Percentiles rank a stretch among this genome's conserved stretches.
Conservation (phyloP, 768 basidiomycete species). For the Hygrophoropsis aurantiaca region DNA sequence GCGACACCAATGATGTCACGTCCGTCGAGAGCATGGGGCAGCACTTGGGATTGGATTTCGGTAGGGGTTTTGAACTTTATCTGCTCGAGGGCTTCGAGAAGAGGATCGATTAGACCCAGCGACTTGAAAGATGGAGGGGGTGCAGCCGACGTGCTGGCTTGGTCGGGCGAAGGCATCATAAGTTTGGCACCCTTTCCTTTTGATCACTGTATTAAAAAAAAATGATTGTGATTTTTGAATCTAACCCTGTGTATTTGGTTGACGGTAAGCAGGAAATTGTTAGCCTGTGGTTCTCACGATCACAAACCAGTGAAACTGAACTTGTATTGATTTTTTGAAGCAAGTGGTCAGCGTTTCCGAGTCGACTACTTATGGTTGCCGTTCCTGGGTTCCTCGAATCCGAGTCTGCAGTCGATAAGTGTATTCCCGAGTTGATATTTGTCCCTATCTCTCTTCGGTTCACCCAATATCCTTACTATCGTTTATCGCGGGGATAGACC, state of each 20-base stretch:
- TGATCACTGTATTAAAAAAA: too few relatives aligned
- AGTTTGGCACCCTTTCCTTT: too few relatives aligned
- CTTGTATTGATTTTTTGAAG: not conserved
- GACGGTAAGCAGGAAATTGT: too few relatives aligned
- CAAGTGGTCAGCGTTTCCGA: not conserved
- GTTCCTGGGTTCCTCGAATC: too few relatives aligned
- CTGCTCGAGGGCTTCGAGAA: constrained; percentile 81
- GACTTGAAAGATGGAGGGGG: constrained; percentile 64
- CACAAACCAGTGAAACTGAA: too few relatives aligned
- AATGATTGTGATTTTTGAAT: too few relatives aligned
- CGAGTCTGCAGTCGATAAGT: not conserved
- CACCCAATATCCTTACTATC: not conserved
- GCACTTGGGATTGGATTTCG: constrained; percentile 80
- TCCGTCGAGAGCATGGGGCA: constrained; percentile 88
- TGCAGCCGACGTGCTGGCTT: constrained; percentile 49
- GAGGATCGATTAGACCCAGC: constrained; percentile 86
- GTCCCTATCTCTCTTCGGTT: too few relatives aligned
- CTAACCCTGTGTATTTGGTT: too few relatives aligned
- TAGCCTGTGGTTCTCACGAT: constrained; percentile 3
- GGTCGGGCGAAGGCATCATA: constrained; percentile 62
- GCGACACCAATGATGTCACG: constrained; percentile 99
- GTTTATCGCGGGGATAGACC: not conserved
- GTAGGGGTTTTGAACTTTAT: constrained; percentile 86
- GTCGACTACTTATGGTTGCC: too few relatives aligned
- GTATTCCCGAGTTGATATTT: too few relatives aligned